Base-by-base conservation (phyloP, 2,329 filamentous ascomycete species). In the Coniella lustricola region DNA sequence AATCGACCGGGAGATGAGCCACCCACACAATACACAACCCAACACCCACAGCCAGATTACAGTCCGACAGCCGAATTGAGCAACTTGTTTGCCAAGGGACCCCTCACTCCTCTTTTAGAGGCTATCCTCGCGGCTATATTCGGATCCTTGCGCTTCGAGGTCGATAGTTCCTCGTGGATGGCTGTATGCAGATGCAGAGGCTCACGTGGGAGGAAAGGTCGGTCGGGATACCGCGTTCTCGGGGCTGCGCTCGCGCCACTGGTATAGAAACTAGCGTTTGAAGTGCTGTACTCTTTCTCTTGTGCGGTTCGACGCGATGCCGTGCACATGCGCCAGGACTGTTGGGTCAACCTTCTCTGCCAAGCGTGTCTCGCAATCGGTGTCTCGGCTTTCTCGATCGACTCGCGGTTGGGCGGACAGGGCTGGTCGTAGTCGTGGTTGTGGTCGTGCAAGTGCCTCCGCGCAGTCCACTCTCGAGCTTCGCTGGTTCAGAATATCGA, bases 1-100 rank as follows among this genome's bases (percentile, higher is more conserved):
- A 33, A 29, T 34, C 44, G 31, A 31, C 20, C 25, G 47, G 46
- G 44, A 46, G 32, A 32, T 20, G 44, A 22, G 35, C n/a, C 21
- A 43, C 13, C 18, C n/a, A n/a, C n/a, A n/a, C n/a, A n/a, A 39
- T 34, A 43, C 35, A 44, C 43, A 37, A 34, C 25, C 34, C 39
- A 42, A 25, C 38, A 34, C 17, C 10, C 17, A 47, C n/a, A n/a
- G n/a, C n/a, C n/a, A n/a, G n/a, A 40, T 36, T 36, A 18, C 40
- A 38, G 29, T 34, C 40, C 47, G 41, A 45, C n/a, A 32, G 21
- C 38, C 39, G 44, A 44, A 39, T 51, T n/a, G 45, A 44, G 41
- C 25, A 40, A 42, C 16, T 43, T 35, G 5, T 25, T 20, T 21
- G 36, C 20, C 25, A 45, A 22, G 25, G 10, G 22, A 20, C 46